phyloP scores from a whole-genome alignment of 371 early-diverging fungal species.

The Scutellospora calospora region DNA sequence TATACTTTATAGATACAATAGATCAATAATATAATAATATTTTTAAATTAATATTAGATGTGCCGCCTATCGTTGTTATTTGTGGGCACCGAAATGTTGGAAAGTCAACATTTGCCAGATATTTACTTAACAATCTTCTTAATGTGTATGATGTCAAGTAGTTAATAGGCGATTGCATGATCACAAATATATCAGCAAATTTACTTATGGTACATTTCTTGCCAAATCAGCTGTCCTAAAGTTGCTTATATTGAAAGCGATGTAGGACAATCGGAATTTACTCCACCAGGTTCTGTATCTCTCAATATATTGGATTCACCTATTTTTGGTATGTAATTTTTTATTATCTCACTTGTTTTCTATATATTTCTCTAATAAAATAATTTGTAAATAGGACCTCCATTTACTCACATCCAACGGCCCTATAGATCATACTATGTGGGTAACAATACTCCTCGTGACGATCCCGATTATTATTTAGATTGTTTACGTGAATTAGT shows the following conservation, averaged over 20 bases:
- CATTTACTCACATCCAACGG: constrained; percentile 74
- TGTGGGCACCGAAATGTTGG: constrained; percentile 80
- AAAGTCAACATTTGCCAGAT: constrained; percentile 78
- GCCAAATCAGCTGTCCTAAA: constrained; percentile 50
- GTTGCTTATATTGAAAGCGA: constrained; percentile 86
- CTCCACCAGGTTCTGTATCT: constrained; percentile 75
- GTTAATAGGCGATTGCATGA: not conserved
- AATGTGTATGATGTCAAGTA: constrained; percentile 56
- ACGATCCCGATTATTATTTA: constrained; percentile 77
- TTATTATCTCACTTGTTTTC: not conserved
- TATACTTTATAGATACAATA: not conserved
- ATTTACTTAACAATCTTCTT: constrained; percentile 72
- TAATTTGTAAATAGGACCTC: constrained; percentile 58
- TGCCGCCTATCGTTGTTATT: constrained; percentile 60
- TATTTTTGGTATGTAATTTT: constrained; percentile 55
- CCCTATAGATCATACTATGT: constrained; percentile 71
- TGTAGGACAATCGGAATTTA: constrained; percentile 84
- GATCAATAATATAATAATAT: not conserved
- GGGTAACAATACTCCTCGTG: constrained; percentile 69
- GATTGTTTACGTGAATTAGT: constrained; percentile 65
- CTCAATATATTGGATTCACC: constrained; percentile 71
- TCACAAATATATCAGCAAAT: too few species aligned
- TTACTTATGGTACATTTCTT: not conserved
- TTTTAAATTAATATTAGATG: not conserved
- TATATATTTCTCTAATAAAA: too few species aligned